Base-by-base conservation (phyloP, 768 basidiomycete genomes). In the Amanita jacksonii region DNA sequence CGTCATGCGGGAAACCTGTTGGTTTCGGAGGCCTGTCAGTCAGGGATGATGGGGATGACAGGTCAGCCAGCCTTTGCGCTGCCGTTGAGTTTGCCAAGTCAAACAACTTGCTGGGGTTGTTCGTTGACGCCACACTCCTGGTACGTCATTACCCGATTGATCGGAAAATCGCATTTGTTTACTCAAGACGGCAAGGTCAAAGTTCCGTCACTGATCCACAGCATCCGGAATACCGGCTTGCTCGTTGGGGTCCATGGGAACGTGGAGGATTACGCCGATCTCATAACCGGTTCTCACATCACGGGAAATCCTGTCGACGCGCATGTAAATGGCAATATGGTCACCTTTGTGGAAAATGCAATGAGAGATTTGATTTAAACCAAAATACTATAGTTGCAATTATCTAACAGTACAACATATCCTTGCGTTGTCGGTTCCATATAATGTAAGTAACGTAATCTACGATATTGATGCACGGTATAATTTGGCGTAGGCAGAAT, bases 31-130 rank as follows among this genome's bases (percentile, higher is more conserved):
- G 67, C 37, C 61, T 63, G 53, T 55, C 61, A 52, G 66, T 64
- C 39, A 61, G 66, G 51, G 65, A 67, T 50, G 62, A 64, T 9
- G 61, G 62, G 45, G 74, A 76, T 43, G 67, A 69, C 51, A 68
- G 79, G 46, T 57, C 76, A 35, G 67, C 75, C 38, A 92, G 89
- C 55, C 79, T 98, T 30, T 77, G 85, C 47, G 80, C 88, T 46
- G 92, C 91, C 12, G 90, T 98, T 45, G 90, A 93, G 53, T 96
- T 97, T 55, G 86, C 92, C 16, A 87, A 84, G 54, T 69, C 73
- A 36, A 97, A 97, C 62, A 98, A 99, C 61, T 66, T 99, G 16
- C 67, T 99, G 45, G 96, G 96, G 46, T 70, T 99, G 35, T 81
- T 94, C 56, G 73, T 96, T 39, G 88, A 96, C 59, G 85, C 85